phyloP scores from a whole-genome alignment of 2,329 filamentous ascomycete species.

The Geoglossum cookeanum region DNA sequence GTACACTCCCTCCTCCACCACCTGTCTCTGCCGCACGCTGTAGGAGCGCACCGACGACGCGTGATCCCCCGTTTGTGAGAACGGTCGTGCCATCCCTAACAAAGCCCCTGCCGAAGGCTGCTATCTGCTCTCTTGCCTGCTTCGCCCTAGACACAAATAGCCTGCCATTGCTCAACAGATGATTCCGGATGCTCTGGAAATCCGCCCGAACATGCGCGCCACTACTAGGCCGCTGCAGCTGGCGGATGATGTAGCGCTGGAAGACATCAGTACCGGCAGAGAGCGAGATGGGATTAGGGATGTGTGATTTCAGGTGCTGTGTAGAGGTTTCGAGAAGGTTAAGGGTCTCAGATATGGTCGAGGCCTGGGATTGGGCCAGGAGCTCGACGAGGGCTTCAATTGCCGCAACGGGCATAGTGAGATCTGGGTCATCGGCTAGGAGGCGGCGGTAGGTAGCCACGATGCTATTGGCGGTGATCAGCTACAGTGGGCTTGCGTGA shows the following conservation, averaged over 20 bases:
- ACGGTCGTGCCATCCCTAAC: slow-evolving; percentile 62
- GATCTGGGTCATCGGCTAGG: slow-evolving; percentile 51
- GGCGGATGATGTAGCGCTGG: slow-evolving; percentile 77
- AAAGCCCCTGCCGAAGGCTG: slow-evolving; percentile 57
- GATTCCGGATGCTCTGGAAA: slow-evolving; percentile 66
- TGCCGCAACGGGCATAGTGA: slow-evolving; percentile 90
- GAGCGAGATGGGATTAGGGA: slow-evolving; percentile 77
- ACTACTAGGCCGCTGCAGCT: slow-evolving; percentile 33
- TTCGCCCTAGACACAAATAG: slow-evolving; percentile 78
- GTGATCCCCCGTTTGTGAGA: slow-evolving; percentile 75
- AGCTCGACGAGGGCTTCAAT: slow-evolving; percentile 82
- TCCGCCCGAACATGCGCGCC: slow-evolving; percentile 28
- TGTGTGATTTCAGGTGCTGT: slow-evolving; percentile 52
- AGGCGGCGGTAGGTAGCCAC: slow-evolving; percentile 46
- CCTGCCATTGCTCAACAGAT: slow-evolving; percentile 69
- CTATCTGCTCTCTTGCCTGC: slow-evolving; percentile 67
- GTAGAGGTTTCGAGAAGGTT: slow-evolving; percentile 65
- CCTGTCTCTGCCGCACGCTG: slow-evolving; percentile 50
- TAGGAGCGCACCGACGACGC: slow-evolving; percentile 65
- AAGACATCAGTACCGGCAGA: slow-evolving; percentile 91
- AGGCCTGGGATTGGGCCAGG: slow-evolving; percentile 58
- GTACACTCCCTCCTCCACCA: slow-evolving; percentile 28
- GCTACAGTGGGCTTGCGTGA: too few relatives aligned
- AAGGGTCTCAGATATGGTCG: slow-evolving; percentile 86
- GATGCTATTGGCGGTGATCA: slow-evolving; percentile 25